Conservation (phyloP, 2,329 filamentous ascomycete species). For the Ceratocystis papillata region DNA sequence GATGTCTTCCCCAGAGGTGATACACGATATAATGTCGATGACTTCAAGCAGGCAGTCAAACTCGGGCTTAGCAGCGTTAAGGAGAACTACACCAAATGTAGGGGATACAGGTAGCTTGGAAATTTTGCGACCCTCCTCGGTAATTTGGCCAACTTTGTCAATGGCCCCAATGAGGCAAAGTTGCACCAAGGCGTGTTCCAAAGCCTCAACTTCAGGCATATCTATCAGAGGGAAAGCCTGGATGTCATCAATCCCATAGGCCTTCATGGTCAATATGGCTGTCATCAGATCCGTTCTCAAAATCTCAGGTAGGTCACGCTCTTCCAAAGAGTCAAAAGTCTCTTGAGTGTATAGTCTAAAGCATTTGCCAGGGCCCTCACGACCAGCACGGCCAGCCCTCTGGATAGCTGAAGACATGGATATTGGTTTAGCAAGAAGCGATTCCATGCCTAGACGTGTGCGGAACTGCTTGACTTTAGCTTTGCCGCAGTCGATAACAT, state of each 20-base stretch:
- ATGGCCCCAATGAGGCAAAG: constrained; percentile 70
- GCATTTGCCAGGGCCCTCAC: constrained; percentile 84
- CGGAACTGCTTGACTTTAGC: constrained; percentile 91
- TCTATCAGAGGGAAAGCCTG: constrained; percentile 78
- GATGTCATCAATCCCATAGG: constrained; percentile 72
- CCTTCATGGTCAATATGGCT: constrained; percentile 85
- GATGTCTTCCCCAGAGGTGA: constrained; percentile 53
- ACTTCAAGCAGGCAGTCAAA: constrained; percentile 66
- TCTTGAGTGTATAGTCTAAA: constrained; percentile 78
- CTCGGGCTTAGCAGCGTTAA: constrained; percentile 62
- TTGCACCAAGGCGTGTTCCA: constrained; percentile 72
- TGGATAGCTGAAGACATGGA: constrained; percentile 91
- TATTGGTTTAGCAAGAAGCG: constrained; percentile 78
- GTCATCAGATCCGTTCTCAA: constrained; percentile 78
- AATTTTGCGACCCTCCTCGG: constrained; percentile 61
- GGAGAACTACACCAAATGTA: constrained; percentile 66
- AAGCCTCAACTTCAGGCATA: constrained; percentile 60
- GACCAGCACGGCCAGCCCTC: constrained; percentile 78
- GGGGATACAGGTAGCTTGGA: constrained; percentile 75
- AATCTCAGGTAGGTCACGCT: constrained; percentile 77
- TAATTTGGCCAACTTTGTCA: constrained; percentile 61
- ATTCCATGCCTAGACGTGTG: constrained; percentile 74
- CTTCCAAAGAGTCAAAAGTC: constrained; percentile 57
- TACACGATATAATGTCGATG: constrained; percentile 68
- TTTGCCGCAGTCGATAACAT: constrained; percentile 86